phyloP scores from a whole-genome alignment of 2,329 filamentous ascomycete species.

The Thielaviopsis ethacetica region DNA sequence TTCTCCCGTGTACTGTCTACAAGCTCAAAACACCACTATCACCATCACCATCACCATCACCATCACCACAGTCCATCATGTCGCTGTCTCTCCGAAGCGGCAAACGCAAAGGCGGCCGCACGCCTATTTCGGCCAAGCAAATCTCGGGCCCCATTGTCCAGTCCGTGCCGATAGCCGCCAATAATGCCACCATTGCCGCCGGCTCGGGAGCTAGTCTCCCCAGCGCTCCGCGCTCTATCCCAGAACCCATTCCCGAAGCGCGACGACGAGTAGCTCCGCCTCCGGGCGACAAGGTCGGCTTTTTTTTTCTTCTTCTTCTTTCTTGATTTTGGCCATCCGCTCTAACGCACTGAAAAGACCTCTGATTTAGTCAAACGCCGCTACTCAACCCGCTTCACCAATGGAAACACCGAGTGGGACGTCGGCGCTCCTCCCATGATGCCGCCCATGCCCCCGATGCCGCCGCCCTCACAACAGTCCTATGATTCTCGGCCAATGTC shows the following conservation, averaged over 20 bases:
- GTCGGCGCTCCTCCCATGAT: conserved; percentile 42
- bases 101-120: conserved; percentile 42
- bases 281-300: conserved; percentile 38
- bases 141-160: conserved; percentile 45
- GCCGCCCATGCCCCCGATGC: conserved; percentile 17
- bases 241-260: conserved; percentile 19
- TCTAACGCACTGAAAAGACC: conserved; percentile 27
- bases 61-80: conserved; percentile 25
- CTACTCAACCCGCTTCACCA: conserved; percentile 86
- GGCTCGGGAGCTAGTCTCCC: conserved; percentile 13
- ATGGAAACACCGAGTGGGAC: conserved; percentile 53
- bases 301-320: not conserved
- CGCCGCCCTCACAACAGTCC: conserved; percentile 1
- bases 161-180: conserved; percentile 22
- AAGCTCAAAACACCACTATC: no score
- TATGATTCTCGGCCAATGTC: conserved; percentile 3
- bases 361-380: conserved; percentile 81
- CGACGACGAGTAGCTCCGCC: conserved; percentile 31
- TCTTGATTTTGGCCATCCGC: not conserved
- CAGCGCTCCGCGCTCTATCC: conserved; percentile 7
- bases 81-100: conserved; percentile 48
- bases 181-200: conserved; percentile 15
- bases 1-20: not conserved
- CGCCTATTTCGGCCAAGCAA: conserved; percentile 44
- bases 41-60: not conserved